Evolutionary conservation across 345 rosid genomes (phyloP), one percentile per base, ranked within the genome.

Genomic region (Eucalyptus sp.): DNA sequence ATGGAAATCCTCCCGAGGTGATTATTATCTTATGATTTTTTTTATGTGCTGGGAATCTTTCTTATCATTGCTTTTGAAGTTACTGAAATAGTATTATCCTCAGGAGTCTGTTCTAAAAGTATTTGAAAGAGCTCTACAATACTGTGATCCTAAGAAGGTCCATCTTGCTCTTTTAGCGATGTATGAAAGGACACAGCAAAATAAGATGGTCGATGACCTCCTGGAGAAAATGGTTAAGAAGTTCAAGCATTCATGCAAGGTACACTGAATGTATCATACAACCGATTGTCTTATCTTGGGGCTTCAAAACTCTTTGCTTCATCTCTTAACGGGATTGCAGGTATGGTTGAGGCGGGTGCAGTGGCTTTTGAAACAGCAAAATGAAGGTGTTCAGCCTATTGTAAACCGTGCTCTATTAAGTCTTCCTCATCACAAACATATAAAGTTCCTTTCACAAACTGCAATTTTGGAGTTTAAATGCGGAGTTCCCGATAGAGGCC

Each of bases 1-100:
- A 96, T 91, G 99, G 99, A 91, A 95, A 92, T 93, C 98, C 99
- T 62, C 97, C 97, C 14, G 96, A 98, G 99, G 99, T 98, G 92
- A 86, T 86, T 22, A 24, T 54, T 43, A 13, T 22, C 60, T 56
- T 46, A 25, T 33, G 24, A 31, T 46, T 90, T 46, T 71, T 52
- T 37, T 50, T 33, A 58, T 25, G 62, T 54, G 14, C 29, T 50
- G 10, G 18, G 41, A 86, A 86, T 86, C 62, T 50, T 44, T 31
- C 86, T 85, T 86, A 41, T 86, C 62, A 50, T 86, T 86, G 44
- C 52, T 86, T 20, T 86, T 51, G 52, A 86, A 50, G 62, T 52
- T 56, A 51, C 62, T 20, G 62, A 50, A 50, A 31, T 51, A 7
- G 56, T 68, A 68, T 87, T 89, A 85, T 91, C 88, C 89, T 86